Percentiles rank a stretch among this genome's conserved stretches.
phyloP scores from a whole-genome alignment of 805 yeast genomes.

The Candida succiphila region DNA sequence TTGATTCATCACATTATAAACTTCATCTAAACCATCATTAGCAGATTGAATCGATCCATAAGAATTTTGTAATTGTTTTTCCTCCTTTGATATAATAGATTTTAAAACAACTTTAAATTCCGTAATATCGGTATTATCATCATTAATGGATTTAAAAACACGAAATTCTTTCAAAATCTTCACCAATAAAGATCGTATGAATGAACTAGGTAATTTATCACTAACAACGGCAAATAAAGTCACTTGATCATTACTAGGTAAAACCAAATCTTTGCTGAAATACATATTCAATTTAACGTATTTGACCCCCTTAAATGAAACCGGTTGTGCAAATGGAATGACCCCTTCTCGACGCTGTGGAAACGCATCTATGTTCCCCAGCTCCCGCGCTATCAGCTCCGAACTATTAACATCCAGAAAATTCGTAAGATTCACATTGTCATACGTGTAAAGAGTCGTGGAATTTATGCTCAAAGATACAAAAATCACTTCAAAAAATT shows the following conservation, averaged over 20 bases:
- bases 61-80: slow-evolving; percentile 30
- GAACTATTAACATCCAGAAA: slow-evolving; percentile 37
- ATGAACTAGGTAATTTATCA: slow-evolving; percentile 30
- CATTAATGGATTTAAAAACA: background rate
- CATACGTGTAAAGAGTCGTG: slow-evolving; percentile 49
- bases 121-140: slow-evolving; percentile 17
- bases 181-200: slow-evolving; percentile 37
- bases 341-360: slow-evolving; percentile 20
- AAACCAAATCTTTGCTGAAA: slow-evolving; percentile 38
- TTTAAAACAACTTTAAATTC: slow-evolving; percentile 49
- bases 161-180: slow-evolving; percentile 36
- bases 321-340: slow-evolving; percentile 19
- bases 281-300: slow-evolving; percentile 24
- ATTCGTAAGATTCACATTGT: slow-evolving; percentile 33
- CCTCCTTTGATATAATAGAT: slow-evolving; percentile 46
- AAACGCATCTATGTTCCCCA: slow-evolving; percentile 43
- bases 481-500: slow-evolving; percentile 13
- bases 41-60: slow-evolving; percentile 19
- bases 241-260: slow-evolving; percentile 36
- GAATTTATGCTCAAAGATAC: slow-evolving; percentile 33
- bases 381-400: slow-evolving; percentile 43
- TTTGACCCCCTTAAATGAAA: slow-evolving; percentile 11
- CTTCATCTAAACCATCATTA: slow-evolving; percentile 51
- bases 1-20: slow-evolving; percentile 59
- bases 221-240: slow-evolving; percentile 42